phyloP scores from a whole-genome alignment of 2,329 filamentous ascomycete species.

The Stachybotrys echinatus region DNA sequence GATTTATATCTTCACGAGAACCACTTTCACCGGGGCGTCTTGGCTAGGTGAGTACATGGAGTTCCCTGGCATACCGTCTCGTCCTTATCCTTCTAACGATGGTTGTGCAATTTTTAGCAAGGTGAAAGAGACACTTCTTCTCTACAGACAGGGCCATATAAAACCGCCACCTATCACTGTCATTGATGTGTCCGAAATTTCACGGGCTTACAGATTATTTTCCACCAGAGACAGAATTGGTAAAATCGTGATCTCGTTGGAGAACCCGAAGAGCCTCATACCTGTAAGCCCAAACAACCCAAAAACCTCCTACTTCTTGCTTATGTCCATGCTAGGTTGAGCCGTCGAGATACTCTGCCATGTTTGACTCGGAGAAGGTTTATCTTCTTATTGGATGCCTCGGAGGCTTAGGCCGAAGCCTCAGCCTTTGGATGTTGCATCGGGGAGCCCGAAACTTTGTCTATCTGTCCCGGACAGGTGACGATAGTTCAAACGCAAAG shows the following conservation, averaged over 20 bases:
- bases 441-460: constrained; percentile 11
- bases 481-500: not conserved
- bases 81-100: not conserved
- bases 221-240: constrained; percentile 25
- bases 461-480: not conserved
- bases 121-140: constrained; percentile 3
- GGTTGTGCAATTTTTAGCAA: not conserved
- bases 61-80: not conserved
- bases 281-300: not conserved
- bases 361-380: constrained; percentile 6
- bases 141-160: constrained; percentile 12
- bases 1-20: constrained; percentile 4
- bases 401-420: constrained; percentile 26
- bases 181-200: constrained; percentile 11
- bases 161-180: constrained; percentile 7
- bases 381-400: constrained; percentile 14
- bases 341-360: constrained; percentile 1
- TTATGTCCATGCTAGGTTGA: not conserved
- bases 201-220: constrained; percentile 27
- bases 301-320: not conserved
- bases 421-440: constrained; percentile 23
- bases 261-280: constrained; percentile 4
- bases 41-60: not conserved
- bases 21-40: not conserved
- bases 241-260: constrained; percentile 23